Evolutionary conservation across 805 yeast species (phyloP).

Genomic region (Cyberlindnera suaveolens): DNA sequence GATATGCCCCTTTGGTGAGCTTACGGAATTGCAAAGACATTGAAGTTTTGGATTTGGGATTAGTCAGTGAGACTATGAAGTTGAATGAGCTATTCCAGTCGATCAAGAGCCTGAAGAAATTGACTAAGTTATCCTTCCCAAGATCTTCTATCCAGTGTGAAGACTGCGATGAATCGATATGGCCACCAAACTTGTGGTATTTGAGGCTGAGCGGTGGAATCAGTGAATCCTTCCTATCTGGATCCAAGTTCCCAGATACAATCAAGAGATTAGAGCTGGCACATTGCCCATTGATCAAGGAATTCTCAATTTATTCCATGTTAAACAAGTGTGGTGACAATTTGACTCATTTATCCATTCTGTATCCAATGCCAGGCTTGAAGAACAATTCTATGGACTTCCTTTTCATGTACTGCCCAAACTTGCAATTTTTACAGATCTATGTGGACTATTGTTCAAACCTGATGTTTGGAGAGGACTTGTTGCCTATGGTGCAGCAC

Average conservation of each 20-base stretch:
- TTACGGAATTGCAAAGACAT: constrained; percentile 63
- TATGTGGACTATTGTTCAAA: constrained; percentile 71
- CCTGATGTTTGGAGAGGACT: constrained; percentile 43
- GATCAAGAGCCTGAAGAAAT: constrained; percentile 50
- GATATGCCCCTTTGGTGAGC: constrained; percentile 82
- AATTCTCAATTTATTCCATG: constrained; percentile 56
- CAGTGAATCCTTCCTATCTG: constrained; percentile 67
- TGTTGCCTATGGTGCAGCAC: constrained; percentile 23
- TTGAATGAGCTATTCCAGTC: constrained; percentile 73
- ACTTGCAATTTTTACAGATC: constrained; percentile 53
- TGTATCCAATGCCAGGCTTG: constrained; percentile 86
- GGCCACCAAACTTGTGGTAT: constrained; percentile 78
- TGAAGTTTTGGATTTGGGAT: constrained; percentile 64
- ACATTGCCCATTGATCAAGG: constrained; percentile 77
- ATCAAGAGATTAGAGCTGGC: constrained; percentile 71
- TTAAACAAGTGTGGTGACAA: constrained; percentile 60
- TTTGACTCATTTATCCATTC: constrained; percentile 56
- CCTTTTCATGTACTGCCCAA: constrained; percentile 72
- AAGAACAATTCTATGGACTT: constrained; percentile 64
- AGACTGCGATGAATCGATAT: constrained; percentile 44
- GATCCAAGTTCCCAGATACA: constrained; percentile 66
- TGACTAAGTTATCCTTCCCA: constrained; percentile 82
- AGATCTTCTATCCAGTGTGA: constrained; percentile 75
- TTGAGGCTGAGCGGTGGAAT: constrained; percentile 86
- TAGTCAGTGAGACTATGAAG: constrained; percentile 88